Base-by-base conservation (phyloP, 2,329 filamentous ascomycete species). In the Thermochaetoides dissita region DNA sequence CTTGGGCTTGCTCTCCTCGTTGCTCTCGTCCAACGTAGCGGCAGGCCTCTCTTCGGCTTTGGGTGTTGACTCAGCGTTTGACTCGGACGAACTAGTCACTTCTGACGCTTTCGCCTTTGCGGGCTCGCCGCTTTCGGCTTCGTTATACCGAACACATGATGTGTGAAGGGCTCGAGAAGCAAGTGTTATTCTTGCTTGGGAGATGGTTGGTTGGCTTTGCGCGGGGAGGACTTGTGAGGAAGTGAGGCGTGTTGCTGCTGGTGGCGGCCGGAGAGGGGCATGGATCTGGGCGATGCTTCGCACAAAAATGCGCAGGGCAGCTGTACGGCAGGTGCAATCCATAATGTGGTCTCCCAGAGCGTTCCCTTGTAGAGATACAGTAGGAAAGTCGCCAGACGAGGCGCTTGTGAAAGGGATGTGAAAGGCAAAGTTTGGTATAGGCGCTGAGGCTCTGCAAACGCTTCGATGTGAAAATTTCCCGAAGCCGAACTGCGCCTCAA, bases 311-410 rank as follows among this genome's bases (percentile, higher is more conserved):
- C 61, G 59, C 50, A 71, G 54, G 7, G 69, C 61, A 30, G 60
- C 57, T 6, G 58, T 60, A 44, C 67, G 64, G 47, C 70, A 74
- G 17, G 63, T 56, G 52, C 69, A 73, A 46, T 54, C 61, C 69
- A 73, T 73, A 8, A 8, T 41, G 36, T 35, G 10, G 6, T 24
- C 17, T 24, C 17, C 3, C 3, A 24, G 17, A 24, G 17, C 17
- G 17, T 24, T 24, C 17, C 17, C 17, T 24, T 24, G 17, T 24
- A 24, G 17, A 24, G 17, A 24, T 3, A 24, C 3, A 24, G 17
- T 24, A 24, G 17, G 17, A 24, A 24, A 3, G 17, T 24, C 17
- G 17, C 17, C 5, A 24, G 17, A 24, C 17, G 5, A 24, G 17
- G 17, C 17, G 17, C 17, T 24, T 24, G 3, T 3, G 5, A 24